Evolutionary conservation across 2,329 filamentous ascomycete species (phyloP).

Genomic region (Colletotrichum zoysiae): DNA sequence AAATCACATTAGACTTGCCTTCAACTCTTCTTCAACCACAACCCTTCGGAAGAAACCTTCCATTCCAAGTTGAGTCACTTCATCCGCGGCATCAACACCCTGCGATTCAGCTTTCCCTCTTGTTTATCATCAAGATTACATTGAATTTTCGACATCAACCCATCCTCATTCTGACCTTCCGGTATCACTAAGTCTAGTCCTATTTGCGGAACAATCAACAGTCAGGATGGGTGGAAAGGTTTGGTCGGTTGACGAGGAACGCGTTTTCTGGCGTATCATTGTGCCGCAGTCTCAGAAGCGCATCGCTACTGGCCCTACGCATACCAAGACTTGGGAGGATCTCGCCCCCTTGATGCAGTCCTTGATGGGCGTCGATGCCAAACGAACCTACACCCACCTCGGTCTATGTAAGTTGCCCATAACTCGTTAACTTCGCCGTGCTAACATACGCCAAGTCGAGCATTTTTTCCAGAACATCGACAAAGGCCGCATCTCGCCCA

Average conservation of each 20-base stretch:
- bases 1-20: neutral
- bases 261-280: slow-evolving; percentile 60
- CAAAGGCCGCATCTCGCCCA: slow-evolving; percentile 53
- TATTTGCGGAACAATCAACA: slow-evolving; percentile 28
- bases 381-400: slow-evolving; percentile 55
- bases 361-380: slow-evolving; percentile 51
- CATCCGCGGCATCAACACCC: neutral
- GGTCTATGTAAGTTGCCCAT: slow-evolving; percentile 55
- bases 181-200: neutral
- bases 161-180: neutral
- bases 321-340: slow-evolving; percentile 51
- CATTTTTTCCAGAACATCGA: slow-evolving; percentile 60
- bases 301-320: slow-evolving; percentile 44
- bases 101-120: neutral
- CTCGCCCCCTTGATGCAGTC: slow-evolving; percentile 55
- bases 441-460: slow-evolving; percentile 51
- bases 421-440: neutral
- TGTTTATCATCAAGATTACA: neutral
- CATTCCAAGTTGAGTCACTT: neutral
- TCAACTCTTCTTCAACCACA: neutral
- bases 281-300: slow-evolving; percentile 55
- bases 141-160: neutral
- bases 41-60: neutral
- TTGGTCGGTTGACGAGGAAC: slow-evolving; percentile 63
- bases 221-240: slow-evolving; percentile 62